Evolutionary conservation across 1,284 basidiomycete species (phyloP).

Genomic region (Ganoderma resinaceum): DNA sequence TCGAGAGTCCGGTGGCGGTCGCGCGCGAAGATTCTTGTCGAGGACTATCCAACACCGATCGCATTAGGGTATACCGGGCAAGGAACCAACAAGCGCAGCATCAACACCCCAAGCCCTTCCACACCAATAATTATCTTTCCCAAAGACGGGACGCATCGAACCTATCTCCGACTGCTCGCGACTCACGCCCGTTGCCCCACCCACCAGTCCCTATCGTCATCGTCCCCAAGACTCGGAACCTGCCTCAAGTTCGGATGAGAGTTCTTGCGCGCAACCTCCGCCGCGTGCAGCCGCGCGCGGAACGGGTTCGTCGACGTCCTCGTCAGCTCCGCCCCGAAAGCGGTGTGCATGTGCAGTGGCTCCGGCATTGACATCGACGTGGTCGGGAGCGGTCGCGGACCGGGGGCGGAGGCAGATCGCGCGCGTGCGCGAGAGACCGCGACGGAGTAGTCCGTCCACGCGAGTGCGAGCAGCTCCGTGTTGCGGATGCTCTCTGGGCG

Average conservation of each 20-base stretch:
- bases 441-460: not conserved
- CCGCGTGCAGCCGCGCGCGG: not conserved
- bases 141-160: not conserved
- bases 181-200: not conserved
- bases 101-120: not conserved
- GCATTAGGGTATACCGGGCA: not conserved
- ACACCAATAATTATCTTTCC: not conserved
- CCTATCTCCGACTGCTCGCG: not conserved
- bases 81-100: not conserved
- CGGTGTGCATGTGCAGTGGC: not conserved
- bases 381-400: not conserved
- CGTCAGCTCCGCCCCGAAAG: not conserved
- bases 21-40: not conserved
- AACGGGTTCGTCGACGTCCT: conserved; percentile 4
- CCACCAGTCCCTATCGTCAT: not conserved
- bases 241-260: not conserved
- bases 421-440: not conserved
- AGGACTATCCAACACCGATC: no score
- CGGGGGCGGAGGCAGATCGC: not conserved
- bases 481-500: not conserved
- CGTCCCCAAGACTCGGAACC: no score
- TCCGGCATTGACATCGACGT: not conserved
- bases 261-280: not conserved
- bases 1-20: not conserved
- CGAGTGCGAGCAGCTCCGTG: conserved; percentile 1